Conservation (phyloP, 257 asterid species). For the Vinca minor region DNA sequence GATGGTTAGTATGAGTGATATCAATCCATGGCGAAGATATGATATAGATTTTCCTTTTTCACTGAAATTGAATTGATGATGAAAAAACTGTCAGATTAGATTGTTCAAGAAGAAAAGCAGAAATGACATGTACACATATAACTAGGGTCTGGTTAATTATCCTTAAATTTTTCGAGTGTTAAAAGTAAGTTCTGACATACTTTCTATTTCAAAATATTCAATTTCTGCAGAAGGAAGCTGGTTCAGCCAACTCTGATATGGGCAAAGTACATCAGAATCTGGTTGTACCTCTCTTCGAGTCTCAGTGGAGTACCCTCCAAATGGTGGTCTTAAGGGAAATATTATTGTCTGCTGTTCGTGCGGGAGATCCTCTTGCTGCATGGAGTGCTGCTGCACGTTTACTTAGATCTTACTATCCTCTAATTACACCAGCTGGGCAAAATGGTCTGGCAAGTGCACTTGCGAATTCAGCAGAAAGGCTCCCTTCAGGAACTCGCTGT, state of each 20-base stretch:
- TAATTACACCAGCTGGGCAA: slow-evolving; percentile 96
- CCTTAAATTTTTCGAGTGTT: not conserved
- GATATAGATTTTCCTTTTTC: not conserved
- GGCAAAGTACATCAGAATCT: slow-evolving; percentile 76
- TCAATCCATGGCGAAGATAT: not conserved
- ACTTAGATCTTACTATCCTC: slow-evolving; percentile 92
- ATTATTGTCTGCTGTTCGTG: slow-evolving; percentile 90
- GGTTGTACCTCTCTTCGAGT: slow-evolving; percentile 75
- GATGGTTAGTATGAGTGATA: not conserved
- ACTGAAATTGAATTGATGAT: not conserved
- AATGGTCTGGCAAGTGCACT: slow-evolving; percentile 90
- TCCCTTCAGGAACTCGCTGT: slow-evolving; percentile 90
- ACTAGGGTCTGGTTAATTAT: not conserved
- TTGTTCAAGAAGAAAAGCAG: not conserved
- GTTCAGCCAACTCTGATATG: slow-evolving; percentile 54
- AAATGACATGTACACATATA: not conserved
- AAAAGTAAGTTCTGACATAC: not conserved
- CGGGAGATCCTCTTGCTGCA: slow-evolving; percentile 98
- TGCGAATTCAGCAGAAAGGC: slow-evolving; percentile 76
- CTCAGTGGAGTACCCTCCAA: slow-evolving; percentile 99
- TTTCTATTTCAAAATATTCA: slow-evolving; percentile 4
- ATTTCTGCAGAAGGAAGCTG: slow-evolving; percentile 40
- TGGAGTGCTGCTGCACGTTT: slow-evolving; percentile 99
- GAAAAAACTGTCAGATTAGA: not conserved
- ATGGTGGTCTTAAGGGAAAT: slow-evolving; percentile 97